Conservation (phyloP, 805 yeast genomes). For the Metschnikowia reukaufii region DNA sequence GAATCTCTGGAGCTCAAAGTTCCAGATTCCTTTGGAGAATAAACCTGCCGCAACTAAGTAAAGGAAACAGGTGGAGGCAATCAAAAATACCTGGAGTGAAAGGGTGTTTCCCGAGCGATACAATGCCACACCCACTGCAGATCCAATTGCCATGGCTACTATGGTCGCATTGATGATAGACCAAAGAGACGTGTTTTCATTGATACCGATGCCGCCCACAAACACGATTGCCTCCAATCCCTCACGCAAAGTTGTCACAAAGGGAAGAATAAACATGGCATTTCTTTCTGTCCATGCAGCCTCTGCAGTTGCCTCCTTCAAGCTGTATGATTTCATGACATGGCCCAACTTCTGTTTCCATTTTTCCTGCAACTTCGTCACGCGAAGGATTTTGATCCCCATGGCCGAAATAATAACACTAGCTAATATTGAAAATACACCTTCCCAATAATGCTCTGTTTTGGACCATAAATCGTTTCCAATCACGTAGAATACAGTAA, state of each 20-base stretch:
- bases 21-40: constrained; percentile 88
- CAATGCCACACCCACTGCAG: constrained; percentile 60
- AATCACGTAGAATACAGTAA: constrained; percentile 39
- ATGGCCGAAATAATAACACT: constrained; percentile 45
- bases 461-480: constrained; percentile 47
- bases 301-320: constrained; percentile 20
- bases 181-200: constrained; percentile 52
- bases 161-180: constrained; percentile 66
- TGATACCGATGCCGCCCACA: constrained; percentile 85
- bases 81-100: constrained; percentile 71
- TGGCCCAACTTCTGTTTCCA: constrained; percentile 42
- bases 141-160: constrained; percentile 59
- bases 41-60: constrained; percentile 87
- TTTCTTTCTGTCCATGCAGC: constrained; percentile 49
- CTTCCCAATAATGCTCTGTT: constrained; percentile 52
- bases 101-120: constrained; percentile 79
- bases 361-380: constrained; percentile 44
- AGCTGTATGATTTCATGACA: constrained; percentile 26
- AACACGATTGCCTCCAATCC: constrained; percentile 92
- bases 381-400: constrained; percentile 46
- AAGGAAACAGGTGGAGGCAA: constrained; percentile 74
- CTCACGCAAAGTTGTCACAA: constrained; percentile 83
- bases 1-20: constrained; percentile 74
- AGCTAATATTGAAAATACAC: constrained; percentile 44
- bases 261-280: constrained; percentile 74